Conservation (phyloP, 2,329 filamentous ascomycete species). For the Epichloe sylvatica region DNA sequence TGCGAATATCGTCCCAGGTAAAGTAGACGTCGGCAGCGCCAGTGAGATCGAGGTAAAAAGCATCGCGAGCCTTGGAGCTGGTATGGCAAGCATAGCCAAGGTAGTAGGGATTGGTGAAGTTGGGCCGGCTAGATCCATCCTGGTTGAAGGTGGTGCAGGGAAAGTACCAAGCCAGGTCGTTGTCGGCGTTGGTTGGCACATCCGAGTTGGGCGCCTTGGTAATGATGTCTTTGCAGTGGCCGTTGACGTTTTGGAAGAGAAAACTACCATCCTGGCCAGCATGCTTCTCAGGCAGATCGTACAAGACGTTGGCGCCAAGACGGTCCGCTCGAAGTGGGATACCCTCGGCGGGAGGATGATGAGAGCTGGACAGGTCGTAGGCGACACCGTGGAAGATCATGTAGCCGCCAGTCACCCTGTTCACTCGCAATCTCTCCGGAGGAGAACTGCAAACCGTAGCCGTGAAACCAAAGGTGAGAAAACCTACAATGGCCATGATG, state of each 20-base stretch:
- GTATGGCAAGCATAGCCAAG: constrained; percentile 85
- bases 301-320: constrained; percentile 63
- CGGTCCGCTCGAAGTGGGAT: constrained; percentile 44
- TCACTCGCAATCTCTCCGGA: constrained; percentile 60
- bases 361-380: constrained; percentile 65
- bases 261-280: constrained; percentile 91
- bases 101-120: constrained; percentile 62
- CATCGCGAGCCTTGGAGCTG: constrained; percentile 47
- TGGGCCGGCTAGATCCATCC: constrained; percentile 71
- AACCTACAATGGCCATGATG: constrained; percentile 83
- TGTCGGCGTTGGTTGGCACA: constrained; percentile 60
- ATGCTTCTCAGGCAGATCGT: constrained; percentile 67
- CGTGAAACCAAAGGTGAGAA: constrained; percentile 93
- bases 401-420: constrained; percentile 66
- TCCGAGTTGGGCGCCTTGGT: constrained; percentile 56
- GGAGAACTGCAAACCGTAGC: constrained; percentile 68
- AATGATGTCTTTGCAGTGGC: constrained; percentile 85
- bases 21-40: constrained; percentile 82
- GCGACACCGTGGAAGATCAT: constrained; percentile 95
- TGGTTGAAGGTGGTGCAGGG: constrained; percentile 86
- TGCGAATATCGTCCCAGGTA: constrained; percentile 87
- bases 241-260: constrained; percentile 96
- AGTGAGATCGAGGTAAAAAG: constrained; percentile 58
- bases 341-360: constrained; percentile 67
- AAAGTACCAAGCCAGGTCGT: constrained; percentile 88